Base-by-base conservation (phyloP, 768 basidiomycete species). In the Podaxis sp. region DNA sequence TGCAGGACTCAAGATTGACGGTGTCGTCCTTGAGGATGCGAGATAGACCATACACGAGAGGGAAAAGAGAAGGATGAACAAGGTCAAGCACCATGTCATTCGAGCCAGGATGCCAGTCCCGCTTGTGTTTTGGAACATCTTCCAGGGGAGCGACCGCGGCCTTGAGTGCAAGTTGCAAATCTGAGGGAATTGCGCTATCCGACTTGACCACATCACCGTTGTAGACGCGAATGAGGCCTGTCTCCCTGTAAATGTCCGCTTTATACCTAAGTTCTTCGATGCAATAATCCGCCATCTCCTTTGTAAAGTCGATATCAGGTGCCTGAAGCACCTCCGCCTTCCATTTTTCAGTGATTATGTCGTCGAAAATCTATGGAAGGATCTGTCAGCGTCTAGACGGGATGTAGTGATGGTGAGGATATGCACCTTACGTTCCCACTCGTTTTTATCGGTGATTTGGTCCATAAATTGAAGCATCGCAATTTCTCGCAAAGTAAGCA, bases 41-140 rank as follows among this genome's bases (percentile, higher is more conserved):
- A 0, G 73, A 74, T n/a, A 67, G 69, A 15, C 70, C 73, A 59
- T 79, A 78, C 11, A 74, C 68, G 0, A 80, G 42, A 24, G 71
- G 72, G 66, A 72, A 81, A 2, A 81, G 72, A 7, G 79, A 75
- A 49, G 80, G 80, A 52, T 82, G 79, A 0, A 80, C 76, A 39
- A 81, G 72, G 60, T 81, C 78, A 13, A 80, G 74, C 0, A 81
- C 81, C 48, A 73, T 76, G 4, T 70, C 66, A 59, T 80, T 68
- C 0, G 78, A 77, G 8, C 74, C 72, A 2, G 80, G 80, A 64
- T 80, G 80, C 80, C 80, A 82, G 66, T 82, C 80, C 30, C 73
- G 72, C 58, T 72, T 24, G 0, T 68, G 63, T 2, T 73, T 72
- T 0, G 76, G 73, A 1, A 76, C 69, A 55, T 75, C 65, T 61